phyloP scores from a whole-genome alignment of 2,329 filamentous ascomycete species.

The Pseudogymnoascus sp. region DNA sequence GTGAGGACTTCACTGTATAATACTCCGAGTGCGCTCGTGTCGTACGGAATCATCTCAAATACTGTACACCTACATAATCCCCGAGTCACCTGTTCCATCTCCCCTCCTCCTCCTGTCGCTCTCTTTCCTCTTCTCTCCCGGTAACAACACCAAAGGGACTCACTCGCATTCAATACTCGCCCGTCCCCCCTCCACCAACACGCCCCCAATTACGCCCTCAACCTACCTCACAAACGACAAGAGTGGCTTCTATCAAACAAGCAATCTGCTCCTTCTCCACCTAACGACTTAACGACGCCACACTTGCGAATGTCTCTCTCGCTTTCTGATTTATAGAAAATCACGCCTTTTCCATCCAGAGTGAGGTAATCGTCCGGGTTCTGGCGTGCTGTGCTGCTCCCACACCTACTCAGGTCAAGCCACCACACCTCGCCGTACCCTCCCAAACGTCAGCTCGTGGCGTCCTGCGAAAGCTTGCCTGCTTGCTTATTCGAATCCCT shows the following conservation, averaged over 20 bases:
- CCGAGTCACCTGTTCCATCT: neutral
- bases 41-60: neutral
- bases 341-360: constrained; percentile 3
- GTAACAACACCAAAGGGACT: neutral
- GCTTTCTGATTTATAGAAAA: constrained; percentile 7
- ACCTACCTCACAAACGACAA: neutral
- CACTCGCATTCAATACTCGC: neutral
- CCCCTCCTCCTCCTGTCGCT: neutral
- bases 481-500: neutral
- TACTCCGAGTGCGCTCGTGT: neutral
- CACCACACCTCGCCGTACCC: neutral
- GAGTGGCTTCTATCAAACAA: constrained; percentile 7
- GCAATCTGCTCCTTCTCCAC: constrained; percentile 1
- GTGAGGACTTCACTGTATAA: neutral
- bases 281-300: constrained; percentile 5
- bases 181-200: neutral
- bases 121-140: neutral
- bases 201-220: neutral
- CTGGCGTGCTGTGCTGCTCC: neutral
- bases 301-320: constrained; percentile 3
- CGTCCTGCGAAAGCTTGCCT: constrained; percentile 2
- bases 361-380: neutral
- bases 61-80: neutral
- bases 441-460: neutral
- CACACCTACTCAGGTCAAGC: neutral